Base-by-base conservation (phyloP, 2,329 filamentous ascomycete genomes). In the Ambrosiella xylebori region DNA sequence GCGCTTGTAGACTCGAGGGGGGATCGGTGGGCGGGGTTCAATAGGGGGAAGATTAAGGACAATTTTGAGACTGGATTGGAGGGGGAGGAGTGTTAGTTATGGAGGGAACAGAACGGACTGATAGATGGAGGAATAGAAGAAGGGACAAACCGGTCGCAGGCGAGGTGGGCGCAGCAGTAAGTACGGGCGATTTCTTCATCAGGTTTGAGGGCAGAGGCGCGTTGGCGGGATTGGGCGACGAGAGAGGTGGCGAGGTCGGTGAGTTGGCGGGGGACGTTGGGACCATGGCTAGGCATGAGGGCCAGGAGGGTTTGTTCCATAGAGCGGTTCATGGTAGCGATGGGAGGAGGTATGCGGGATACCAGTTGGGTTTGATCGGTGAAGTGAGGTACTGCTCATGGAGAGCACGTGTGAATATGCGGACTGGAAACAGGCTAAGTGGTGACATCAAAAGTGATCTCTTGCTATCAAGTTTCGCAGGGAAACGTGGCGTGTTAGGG, bases 181-280 rank as follows among this genome's bases (percentile, higher is more conserved):
- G 80, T 77, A 17, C 90, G 79, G n/a, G 85, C 88, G 63, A 93
- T 82, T 68, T 96, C 90, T 68, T 95, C 89, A 58, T 94, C 88
- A 2, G 82, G 77, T 67, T 89, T 94, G 57, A 96, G 74, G 13
- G 79, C 85, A 65, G 81, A 83, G 54, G 87, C 88, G 65, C 82
- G 83, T 66, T 82, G 81, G 39, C 87, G 81, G 11, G 88, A 94
- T 69, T 93, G 88, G 1, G 86, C 83, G 50, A 94, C 78, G 6
- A 95, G 74, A 7, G 84, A 88, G 56, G 77, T 74, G 1, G 88
- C 82, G 8, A 90, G 76, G 59, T 86, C 80, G 59, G 87, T 69
- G 4, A 95, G 79, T n/a, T 81, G 75, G 9, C 76, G 73, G 0
- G 87, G 86, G 0, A 91, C 72, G 52, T 79, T 73, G 37, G 79